These are phyloP conservation scores for Solanum corneliomulleri DNA, from an alignment of 257 asterid species.

Conservation along the genomic window DNA sequence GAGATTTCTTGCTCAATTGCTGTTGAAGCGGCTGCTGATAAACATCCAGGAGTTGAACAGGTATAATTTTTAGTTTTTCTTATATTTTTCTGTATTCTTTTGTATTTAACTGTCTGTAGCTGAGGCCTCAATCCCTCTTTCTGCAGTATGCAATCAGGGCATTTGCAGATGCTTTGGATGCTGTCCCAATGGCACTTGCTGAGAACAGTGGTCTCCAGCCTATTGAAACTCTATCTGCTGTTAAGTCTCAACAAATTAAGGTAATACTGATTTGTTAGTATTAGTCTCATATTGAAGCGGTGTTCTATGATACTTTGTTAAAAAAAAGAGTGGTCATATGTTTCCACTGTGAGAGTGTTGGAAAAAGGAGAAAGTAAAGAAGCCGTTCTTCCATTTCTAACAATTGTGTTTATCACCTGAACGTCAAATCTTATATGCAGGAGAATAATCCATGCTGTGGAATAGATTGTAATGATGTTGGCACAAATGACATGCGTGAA, in stretches of 20 bases:
- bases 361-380: neutral
- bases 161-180: conserved; percentile 91
- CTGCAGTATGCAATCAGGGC: conserved; percentile 89
- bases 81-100: neutral
- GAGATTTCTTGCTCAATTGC: conserved; percentile 92
- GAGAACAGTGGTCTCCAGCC: conserved; percentile 96
- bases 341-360: neutral
- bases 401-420: neutral
- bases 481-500: conserved; percentile 84
- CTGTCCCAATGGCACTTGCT: conserved; percentile 97
- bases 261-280: conserved; percentile 14
- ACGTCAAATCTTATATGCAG: conserved; percentile 17
- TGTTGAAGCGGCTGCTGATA: conserved; percentile 95
- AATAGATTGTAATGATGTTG: conserved; percentile 78
- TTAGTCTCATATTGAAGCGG: neutral
- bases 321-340: neutral
- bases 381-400: neutral
- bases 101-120: neutral
- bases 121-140: neutral
- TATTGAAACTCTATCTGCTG: conserved; percentile 86
- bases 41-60: conserved; percentile 97
- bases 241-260: conserved; percentile 88
- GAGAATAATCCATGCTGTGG: conserved; percentile 65
- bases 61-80: conserved; percentile 3
- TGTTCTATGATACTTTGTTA: neutral